Evolutionary conservation across 495 filamentous ascomycete genomes (phyloP), one percentile per base, ranked within the genome.

Genomic region (Penicillium goetzii): DNA sequence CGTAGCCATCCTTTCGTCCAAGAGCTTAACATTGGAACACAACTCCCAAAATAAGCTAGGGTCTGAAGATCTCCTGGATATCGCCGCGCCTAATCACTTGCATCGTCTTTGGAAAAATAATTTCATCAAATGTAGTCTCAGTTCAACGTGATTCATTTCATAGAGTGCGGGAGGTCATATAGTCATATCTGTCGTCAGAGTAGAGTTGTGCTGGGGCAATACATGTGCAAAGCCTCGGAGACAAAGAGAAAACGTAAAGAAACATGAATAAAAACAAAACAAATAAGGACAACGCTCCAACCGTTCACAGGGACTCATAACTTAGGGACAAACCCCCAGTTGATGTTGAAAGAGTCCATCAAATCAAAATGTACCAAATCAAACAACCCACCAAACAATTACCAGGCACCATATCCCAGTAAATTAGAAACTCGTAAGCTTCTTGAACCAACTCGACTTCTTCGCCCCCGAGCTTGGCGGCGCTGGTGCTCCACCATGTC

Each of bases 381-480:
- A 36, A 21, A 21, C 6, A 55, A 23, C 30, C 30, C 30, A 52
- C 25, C 56, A 49, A 47, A 57, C 36, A 51, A 26, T 3, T 12
- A 23, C 15, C 7, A n/a, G 50, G 26, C 9, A 33, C 8, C 26
- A n/a, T 19, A 9, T 3, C 54, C 15, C 17, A 5, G 28, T 25
- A 51, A 11, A 4, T 72, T 62, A 78, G 47, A 78, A 67, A 61
- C 62, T 73, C 25, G 79, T 77, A 45, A 83, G 62, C 57, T 81
- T 84, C 62, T 77, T 76, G 45, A 84, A 75, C 82, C 82, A 84
- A 62, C 74, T 78, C 2, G 77, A 71, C 62, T 76, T 76, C 67
- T 80, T 83, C 0, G 67, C 68, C 23, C 74, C 78, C 2, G 72
- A 68, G 32, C 63, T 70, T 33, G 70, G 63, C 34, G 70, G 67